Evolutionary conservation across 1,284 basidiomycete species (phyloP).

Genomic region (Tilletia walkeri): DNA sequence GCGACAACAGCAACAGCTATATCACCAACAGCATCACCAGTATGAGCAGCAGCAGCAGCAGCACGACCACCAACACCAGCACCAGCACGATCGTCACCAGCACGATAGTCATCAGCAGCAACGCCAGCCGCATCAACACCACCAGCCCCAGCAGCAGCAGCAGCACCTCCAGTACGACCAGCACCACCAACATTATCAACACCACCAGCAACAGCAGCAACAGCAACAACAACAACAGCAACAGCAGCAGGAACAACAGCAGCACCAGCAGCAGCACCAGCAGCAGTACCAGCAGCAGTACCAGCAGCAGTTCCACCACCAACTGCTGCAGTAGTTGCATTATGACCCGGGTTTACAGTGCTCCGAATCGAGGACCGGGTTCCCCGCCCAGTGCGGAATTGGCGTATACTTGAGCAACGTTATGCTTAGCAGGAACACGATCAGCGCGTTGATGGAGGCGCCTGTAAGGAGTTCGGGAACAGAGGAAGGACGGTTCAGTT

Average conservation of each 20-base stretch:
- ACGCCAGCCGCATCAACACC: not conserved
- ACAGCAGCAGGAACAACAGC: too few species aligned
- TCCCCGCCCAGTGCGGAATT: conserved; percentile 28
- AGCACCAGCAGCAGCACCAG: too few species aligned
- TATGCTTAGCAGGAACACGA: conserved; percentile 57
- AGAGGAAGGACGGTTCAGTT: not conserved
- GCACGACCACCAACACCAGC: not conserved
- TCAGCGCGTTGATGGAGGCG: conserved; percentile 57
- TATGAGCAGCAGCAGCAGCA: conserved; percentile 13
- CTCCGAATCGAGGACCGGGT: conserved; percentile 25
- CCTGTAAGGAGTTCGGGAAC: conserved; percentile 13
- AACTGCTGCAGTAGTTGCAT: not conserved
- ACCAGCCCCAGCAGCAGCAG: too few species aligned
- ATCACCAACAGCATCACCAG: conserved; percentile 5
- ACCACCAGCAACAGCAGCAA: too few species aligned
- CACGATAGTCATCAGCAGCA: not conserved
- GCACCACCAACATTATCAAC: too few species aligned
- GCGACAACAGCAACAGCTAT: not conserved
- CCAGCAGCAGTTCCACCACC: not conserved
- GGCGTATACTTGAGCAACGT: conserved; percentile 43
- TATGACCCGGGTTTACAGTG: conserved; percentile 26
- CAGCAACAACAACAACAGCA: too few species aligned
- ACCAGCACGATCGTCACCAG: not conserved
- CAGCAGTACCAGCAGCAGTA: too few species aligned
- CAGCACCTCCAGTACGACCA: too few species aligned